These are phyloP conservation scores for Aureobasidium sp. DNA, from an alignment of 2,329 filamentous ascomycete species.

Conservation along the genomic window DNA sequence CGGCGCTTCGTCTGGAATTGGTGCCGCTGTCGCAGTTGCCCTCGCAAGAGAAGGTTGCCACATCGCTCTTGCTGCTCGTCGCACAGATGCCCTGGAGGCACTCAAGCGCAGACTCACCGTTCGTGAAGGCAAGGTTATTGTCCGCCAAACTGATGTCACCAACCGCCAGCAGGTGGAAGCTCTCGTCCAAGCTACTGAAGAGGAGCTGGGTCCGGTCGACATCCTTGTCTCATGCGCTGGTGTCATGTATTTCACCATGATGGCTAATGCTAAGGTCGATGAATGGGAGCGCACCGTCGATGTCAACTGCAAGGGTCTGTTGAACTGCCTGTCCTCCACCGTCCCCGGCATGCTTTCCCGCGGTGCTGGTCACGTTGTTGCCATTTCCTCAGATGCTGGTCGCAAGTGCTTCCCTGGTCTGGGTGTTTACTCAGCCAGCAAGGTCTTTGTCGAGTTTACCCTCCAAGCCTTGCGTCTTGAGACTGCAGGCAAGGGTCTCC, in stretches of 20 bases:
- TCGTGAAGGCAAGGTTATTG: conserved; percentile 55
- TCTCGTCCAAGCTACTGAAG: conserved; percentile 50
- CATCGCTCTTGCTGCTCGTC: conserved; percentile 62
- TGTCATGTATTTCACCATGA: conserved; percentile 86
- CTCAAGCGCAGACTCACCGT: conserved; percentile 53
- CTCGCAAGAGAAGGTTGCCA: conserved; percentile 63
- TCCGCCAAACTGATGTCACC: conserved; percentile 65
- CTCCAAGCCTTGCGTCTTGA: conserved; percentile 67
- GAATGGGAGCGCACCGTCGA: conserved; percentile 78
- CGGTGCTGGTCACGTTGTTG: conserved; percentile 63
- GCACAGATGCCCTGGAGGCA: conserved; percentile 57
- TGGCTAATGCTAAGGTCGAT: conserved; percentile 63
- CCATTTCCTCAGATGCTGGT: conserved; percentile 73
- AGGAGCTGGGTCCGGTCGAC: conserved; percentile 62
- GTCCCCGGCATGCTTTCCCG: conserved; percentile 65
- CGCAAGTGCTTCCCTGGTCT: conserved; percentile 74
- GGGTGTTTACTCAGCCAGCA: conserved; percentile 73
- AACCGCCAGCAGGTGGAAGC: conserved; percentile 55
- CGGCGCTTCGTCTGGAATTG: conserved; percentile 71
- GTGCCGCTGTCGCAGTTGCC: conserved; percentile 61
- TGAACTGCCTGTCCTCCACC: conserved; percentile 61
- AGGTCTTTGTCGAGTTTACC: conserved; percentile 78
- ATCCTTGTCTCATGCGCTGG: conserved; percentile 73
- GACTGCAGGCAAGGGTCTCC: conserved; percentile 62
- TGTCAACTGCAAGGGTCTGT: conserved; percentile 76